A percentile compares a stretch with the other conserved stretches of the same genome.
Conservation (phyloP, 2,329 filamentous ascomycete species). For the Stachybotrys chlorohalonatus region DNA sequence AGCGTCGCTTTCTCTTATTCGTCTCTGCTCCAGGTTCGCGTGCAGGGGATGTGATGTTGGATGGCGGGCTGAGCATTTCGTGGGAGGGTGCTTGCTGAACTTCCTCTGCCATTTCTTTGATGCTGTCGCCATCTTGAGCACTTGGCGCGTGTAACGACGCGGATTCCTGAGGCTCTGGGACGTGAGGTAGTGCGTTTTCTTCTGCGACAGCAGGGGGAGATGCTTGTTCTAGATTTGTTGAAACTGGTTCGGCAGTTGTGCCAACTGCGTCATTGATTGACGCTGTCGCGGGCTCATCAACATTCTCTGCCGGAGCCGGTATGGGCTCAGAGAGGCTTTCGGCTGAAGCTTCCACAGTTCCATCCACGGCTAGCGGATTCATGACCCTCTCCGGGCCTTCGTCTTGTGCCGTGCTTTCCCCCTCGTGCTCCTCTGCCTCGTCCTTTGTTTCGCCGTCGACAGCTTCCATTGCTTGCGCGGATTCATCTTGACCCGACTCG, state of each 20-base stretch:
- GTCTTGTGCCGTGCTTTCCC: background rate
- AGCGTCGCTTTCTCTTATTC: conserved; percentile 60
- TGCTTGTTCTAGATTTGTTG: background rate
- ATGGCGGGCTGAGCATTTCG: background rate
- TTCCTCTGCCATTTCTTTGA: background rate
- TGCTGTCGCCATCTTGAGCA: background rate
- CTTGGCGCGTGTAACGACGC: background rate
- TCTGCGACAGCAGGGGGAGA: background rate
- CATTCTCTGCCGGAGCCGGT: background rate
- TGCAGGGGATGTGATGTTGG: background rate
- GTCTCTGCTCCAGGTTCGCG: conserved; percentile 26
- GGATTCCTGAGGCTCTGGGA: background rate
- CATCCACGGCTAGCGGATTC: background rate
- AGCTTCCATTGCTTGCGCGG: background rate
- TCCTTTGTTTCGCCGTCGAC: conserved; percentile 1
- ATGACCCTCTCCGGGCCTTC: conserved; percentile 1
- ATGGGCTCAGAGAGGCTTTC: background rate
- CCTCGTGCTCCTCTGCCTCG: conserved; percentile 1
- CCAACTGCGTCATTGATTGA: background rate
- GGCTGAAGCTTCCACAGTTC: background rate
- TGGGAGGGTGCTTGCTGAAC: background rate
- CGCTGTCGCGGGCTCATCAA: background rate
- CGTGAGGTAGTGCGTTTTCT: background rate
- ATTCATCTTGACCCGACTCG: conserved; percentile 5
- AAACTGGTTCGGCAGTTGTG: background rate